Evolutionary conservation across 805 yeast genomes (phyloP), one percentile per base, ranked within the genome.

Genomic region (Kodamaea jinghongensis): DNA sequence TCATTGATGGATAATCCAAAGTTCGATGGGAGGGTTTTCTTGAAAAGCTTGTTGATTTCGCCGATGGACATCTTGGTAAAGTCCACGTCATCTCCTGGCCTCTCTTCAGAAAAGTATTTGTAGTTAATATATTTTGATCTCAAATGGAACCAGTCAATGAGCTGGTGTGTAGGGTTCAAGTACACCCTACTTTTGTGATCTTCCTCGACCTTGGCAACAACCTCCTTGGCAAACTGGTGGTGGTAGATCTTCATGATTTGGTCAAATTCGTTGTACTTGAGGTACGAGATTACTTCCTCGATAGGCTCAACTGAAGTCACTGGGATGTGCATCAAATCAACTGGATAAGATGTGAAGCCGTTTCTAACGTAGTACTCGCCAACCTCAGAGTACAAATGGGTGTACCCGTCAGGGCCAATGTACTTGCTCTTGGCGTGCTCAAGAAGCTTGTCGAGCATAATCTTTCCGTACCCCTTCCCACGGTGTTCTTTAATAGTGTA

Each of bases 121-220:
- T 54, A 49, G 32, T 58, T 44, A 23, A 55, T 51, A 28, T 54
- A 67, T 40, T 69, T 69, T 17, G 65, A 53, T 41, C 75, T 52
- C 38, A 66, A 50, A 39, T 69, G 75, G 45, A 66, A 67, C 75
- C 75, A 69, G 51, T 69, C 71, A 10, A 61, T 48, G 15, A 50
- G 36, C 15, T 57, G 55, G 4, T 60, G 45, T 6, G 51, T 43
- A 1, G 70, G 68, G 11, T 38, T 42, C 6, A 65, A 27, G n/a
- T 65, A 28, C 4, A 67, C 54, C 17, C 73, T 47, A 11, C 61
- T 46, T 30, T 49, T 52, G 22, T 59, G 61, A 45, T 69, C 74
- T 2, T 30, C 31, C n/a, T 33, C 40, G 3, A 54, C 62, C 28
- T 50, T 47, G 2, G 41, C 42, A 7, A 40, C 29, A 11, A 63